Evolutionary conservation across 2,329 filamentous ascomycete genomes (phyloP).

Genomic region (Ophiostoma piceae): DNA sequence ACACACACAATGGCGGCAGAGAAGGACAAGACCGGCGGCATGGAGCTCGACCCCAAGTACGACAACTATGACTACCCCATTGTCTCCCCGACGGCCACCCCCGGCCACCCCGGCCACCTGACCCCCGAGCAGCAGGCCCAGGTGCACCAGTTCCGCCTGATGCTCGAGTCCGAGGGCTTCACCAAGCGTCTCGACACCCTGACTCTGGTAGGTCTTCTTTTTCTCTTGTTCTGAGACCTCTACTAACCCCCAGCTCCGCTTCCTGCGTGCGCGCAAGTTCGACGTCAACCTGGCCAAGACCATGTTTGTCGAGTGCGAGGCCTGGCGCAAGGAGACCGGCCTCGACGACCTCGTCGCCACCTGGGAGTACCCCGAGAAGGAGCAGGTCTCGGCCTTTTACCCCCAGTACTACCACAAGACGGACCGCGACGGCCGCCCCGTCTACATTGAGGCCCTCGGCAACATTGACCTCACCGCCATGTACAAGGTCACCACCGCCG

Average conservation of each 20-base stretch:
- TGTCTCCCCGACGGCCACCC: constrained; percentile 61
- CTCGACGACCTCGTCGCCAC: constrained; percentile 74
- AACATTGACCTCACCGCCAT: constrained; percentile 86
- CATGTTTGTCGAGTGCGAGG: constrained; percentile 87
- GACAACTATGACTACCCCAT: constrained; percentile 93
- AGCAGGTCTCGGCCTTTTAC: constrained; percentile 82
- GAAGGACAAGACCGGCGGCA: constrained; percentile 28
- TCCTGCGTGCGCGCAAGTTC: constrained; percentile 92
- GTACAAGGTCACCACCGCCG: constrained; percentile 85
- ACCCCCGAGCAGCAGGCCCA: constrained; percentile 83
- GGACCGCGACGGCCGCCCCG: constrained; percentile 88
- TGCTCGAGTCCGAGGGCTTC: constrained; percentile 78
- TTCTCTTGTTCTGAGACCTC: no score
- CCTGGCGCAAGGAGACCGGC: constrained; percentile 82
- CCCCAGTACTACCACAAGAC: constrained; percentile 99
- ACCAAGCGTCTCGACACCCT: constrained; percentile 84
- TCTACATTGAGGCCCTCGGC: constrained; percentile 95
- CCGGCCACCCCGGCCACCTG: constrained; percentile 83
- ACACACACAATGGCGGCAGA: constrained; percentile 20
- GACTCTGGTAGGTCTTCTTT: constrained; percentile 64
- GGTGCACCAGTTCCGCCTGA: constrained; percentile 75
- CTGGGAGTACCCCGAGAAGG: constrained; percentile 85
- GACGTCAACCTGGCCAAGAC: constrained; percentile 72
- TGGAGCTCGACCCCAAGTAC: constrained; percentile 79
- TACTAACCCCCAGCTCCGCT: constrained; percentile 62